Evolutionary conservation across 257 asterid species (phyloP).

Genomic region (Rehmannia glutinosa): DNA sequence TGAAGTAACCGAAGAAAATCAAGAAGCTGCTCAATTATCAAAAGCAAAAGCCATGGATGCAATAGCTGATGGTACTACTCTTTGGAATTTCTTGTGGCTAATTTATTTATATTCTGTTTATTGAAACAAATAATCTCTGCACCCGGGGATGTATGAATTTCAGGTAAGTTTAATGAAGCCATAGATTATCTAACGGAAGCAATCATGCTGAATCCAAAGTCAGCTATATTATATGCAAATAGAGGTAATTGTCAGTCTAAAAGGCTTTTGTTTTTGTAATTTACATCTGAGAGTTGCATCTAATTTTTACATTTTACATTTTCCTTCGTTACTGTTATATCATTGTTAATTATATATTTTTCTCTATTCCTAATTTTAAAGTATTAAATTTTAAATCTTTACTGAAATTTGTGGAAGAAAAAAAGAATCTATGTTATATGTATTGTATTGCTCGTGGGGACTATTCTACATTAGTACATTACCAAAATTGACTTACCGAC

Average conservation of each 20-base stretch:
- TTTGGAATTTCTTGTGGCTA: background rate
- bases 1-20: conserved; percentile 65
- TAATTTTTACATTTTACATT: too few relatives aligned
- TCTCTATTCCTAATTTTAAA: too few relatives aligned
- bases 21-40: conserved; percentile 49
- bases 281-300: too few relatives aligned
- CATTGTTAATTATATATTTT: too few relatives aligned
- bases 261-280: too few relatives aligned
- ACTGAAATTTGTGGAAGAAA: too few relatives aligned
- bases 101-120: background rate
- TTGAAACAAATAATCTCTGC: background rate
- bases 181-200: conserved; percentile 56
- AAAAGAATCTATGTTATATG: too few relatives aligned
- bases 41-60: conserved; percentile 61
- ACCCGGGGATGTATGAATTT: conserved; percentile 2
- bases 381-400: too few relatives aligned
- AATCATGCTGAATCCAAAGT: conserved; percentile 56
- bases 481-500: too few relatives aligned
- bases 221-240: conserved; percentile 59
- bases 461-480: too few relatives aligned
- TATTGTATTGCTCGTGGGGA: too few relatives aligned
- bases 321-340: too few relatives aligned
- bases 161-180: conserved; percentile 63
- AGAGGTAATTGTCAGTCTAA: conserved; percentile 43
- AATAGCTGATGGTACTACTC: conserved; percentile 45